Conservation (phyloP, 164 flowering plant genomes). For the Aristolochia fimbriata region DNA sequence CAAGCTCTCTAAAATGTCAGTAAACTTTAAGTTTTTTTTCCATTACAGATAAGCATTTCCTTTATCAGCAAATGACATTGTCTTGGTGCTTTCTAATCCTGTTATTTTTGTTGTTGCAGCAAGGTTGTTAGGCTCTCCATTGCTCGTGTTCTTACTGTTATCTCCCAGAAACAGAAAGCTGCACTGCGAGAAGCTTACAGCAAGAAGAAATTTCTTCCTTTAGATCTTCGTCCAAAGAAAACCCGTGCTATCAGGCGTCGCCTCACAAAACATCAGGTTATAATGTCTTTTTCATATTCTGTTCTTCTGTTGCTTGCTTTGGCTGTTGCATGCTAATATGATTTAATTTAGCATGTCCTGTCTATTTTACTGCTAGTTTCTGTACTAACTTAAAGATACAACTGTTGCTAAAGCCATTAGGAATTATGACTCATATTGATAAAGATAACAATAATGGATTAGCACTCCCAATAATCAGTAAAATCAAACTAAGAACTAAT, state of each 20-base stretch:
- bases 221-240: slow-evolving; percentile 83
- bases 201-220: slow-evolving; percentile 64
- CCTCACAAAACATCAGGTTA: slow-evolving; percentile 78
- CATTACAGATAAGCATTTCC: background rate
- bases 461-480: too few relatives aligned
- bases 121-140: slow-evolving; percentile 77
- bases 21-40: background rate
- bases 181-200: slow-evolving; percentile 66
- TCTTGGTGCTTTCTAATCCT: background rate
- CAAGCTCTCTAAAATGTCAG: slow-evolving; percentile 73
- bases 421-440: too few relatives aligned
- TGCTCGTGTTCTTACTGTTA: slow-evolving; percentile 69
- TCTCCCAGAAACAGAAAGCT: slow-evolving; percentile 74
- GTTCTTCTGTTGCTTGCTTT: background rate
- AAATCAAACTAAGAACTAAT: too few relatives aligned
- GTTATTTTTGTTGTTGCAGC: slow-evolving; percentile 21
- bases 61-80: background rate
- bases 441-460: too few relatives aligned
- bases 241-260: slow-evolving; percentile 71
- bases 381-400: too few relatives aligned
- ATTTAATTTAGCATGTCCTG: too few relatives aligned
- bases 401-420: too few relatives aligned
- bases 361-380: too few relatives aligned
- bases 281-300: background rate
- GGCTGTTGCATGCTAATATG: background rate